phyloP scores from a whole-genome alignment of 345 rosid genomes.

The Eucalyptus coolabah region DNA sequence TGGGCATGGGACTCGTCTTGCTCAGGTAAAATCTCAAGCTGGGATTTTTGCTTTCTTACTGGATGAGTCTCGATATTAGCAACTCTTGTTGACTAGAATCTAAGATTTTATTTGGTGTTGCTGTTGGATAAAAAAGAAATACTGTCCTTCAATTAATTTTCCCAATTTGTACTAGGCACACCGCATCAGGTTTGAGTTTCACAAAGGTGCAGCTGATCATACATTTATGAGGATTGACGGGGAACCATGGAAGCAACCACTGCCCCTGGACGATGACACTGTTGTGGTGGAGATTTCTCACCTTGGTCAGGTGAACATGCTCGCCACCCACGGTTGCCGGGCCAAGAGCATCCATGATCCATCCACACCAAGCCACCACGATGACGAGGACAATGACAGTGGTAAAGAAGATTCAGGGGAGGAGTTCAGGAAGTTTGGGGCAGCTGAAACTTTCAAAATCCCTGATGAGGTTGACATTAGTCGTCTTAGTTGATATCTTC shows the following conservation, averaged over 20 bases:
- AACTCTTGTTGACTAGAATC: not conserved
- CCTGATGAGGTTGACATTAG: constrained; percentile 75
- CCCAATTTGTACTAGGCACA: constrained; percentile 33
- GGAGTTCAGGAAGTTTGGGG: constrained; percentile 75
- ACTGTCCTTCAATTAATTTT: not conserved
- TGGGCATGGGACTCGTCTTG: constrained; percentile 88
- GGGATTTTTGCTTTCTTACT: not conserved
- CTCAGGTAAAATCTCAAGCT: constrained; percentile 41
- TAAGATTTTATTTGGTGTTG: not conserved
- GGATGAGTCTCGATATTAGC: not conserved
- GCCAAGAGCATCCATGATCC: constrained; percentile 42
- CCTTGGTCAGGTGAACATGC: constrained; percentile 86
- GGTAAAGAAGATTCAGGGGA: constrained; percentile 28
- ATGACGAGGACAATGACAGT: constrained; percentile 17
- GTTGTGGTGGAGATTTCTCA: constrained; percentile 80
- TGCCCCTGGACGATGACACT: constrained; percentile 59
- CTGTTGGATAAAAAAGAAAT: not conserved
- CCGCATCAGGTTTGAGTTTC: constrained; percentile 64
- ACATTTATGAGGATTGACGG: constrained; percentile 89
- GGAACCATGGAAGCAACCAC: constrained; percentile 89
- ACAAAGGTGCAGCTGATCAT: constrained; percentile 57
- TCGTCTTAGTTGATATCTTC: constrained; percentile 39
- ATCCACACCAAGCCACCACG: not conserved
- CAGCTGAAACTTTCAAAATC: constrained; percentile 80
- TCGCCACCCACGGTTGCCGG: constrained; percentile 58